phyloP scores from a whole-genome alignment of 2,329 filamentous ascomycete genomes.

The Epichloe elymi region DNA sequence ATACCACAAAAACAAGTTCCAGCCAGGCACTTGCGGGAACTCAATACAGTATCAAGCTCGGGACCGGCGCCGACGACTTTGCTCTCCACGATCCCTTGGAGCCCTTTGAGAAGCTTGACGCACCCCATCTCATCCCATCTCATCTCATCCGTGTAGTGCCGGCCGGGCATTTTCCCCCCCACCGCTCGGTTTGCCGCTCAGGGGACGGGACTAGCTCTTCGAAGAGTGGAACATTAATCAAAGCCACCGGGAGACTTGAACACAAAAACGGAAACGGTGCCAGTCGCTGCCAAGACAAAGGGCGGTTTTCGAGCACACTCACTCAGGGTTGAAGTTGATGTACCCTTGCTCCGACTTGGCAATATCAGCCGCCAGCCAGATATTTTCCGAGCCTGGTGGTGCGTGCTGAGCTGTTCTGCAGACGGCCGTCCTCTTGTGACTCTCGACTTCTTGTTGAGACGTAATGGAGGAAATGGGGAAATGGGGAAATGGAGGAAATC shows the following conservation, averaged over 20 bases:
- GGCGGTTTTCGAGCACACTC: background rate
- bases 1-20: background rate
- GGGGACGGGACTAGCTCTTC: background rate
- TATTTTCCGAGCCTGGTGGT: background rate
- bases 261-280: background rate
- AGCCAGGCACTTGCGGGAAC: background rate
- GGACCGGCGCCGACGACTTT: background rate
- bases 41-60: background rate
- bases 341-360: background rate
- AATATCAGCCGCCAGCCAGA: background rate
- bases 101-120: background rate
- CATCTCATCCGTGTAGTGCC: background rate
- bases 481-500: no score
- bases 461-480: no score
- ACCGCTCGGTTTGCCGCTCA: background rate
- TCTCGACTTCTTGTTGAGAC: no score
- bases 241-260: background rate
- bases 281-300: background rate
- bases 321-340: background rate
- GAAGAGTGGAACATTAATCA: constrained; percentile 6
- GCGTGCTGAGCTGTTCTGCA: background rate
- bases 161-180: background rate
- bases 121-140: no score
- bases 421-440: background rate
- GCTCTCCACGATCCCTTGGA: constrained; percentile 2